phyloP scores from a whole-genome alignment of 148 eudicot genomes.

The Rhododendron vialii region DNA sequence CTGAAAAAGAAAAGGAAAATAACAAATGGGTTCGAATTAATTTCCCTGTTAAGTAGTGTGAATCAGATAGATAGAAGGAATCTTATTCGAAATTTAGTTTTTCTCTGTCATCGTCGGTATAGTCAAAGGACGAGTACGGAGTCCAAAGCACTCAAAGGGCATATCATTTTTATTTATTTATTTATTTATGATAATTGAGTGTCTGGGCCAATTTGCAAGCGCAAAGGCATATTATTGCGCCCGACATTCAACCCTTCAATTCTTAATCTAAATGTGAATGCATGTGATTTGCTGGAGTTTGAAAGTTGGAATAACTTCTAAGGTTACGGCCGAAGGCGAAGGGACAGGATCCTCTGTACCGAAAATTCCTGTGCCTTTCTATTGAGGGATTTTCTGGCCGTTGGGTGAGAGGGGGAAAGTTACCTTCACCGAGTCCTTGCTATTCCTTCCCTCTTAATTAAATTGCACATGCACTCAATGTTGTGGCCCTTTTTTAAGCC shows the following conservation, averaged over 20 bases:
- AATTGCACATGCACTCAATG: background rate
- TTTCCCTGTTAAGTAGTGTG: background rate
- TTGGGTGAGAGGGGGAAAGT: background rate
- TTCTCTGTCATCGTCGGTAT: background rate
- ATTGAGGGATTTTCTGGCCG: too few species aligned
- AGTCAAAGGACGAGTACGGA: background rate
- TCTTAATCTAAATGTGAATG: background rate
- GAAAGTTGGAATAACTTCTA: background rate
- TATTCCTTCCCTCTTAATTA: background rate
- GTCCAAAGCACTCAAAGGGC: background rate
- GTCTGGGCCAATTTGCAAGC: accelerated
- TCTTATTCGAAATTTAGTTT: background rate
- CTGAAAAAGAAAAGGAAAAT: background rate
- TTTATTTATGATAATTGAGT: too few species aligned
- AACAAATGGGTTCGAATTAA: background rate
- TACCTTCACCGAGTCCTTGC: background rate
- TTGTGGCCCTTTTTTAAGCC: background rate
- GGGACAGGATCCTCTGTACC: too few species aligned
- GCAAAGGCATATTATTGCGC: background rate
- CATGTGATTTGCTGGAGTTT: background rate
- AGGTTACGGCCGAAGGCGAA: background rate
- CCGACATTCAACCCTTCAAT: background rate
- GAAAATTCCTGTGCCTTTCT: too few species aligned
- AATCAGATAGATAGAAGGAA: background rate
- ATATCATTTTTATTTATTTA: background rate